Percentiles rank a stretch among this genome's conserved stretches.
phyloP scores from a whole-genome alignment of 2,329 filamentous ascomycete genomes.

The Sclerotinia trifoliorum region DNA sequence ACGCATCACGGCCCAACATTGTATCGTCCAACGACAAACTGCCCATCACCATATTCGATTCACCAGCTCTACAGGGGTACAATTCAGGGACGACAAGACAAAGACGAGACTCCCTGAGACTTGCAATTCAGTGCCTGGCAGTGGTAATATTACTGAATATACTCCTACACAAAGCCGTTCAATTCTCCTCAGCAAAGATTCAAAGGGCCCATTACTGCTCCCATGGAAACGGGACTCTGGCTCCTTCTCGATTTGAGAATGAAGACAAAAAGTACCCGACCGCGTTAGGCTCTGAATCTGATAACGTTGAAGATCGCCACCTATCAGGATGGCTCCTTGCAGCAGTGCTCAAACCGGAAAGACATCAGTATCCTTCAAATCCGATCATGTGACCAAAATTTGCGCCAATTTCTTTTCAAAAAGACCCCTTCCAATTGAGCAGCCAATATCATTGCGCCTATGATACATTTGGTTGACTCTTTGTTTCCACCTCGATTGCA shows the following conservation, averaged over 20 bases:
- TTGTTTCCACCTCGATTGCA: not conserved
- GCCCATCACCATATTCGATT: not conserved
- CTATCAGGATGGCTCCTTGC: not conserved
- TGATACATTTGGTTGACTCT: not conserved
- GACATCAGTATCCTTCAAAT: not conserved
- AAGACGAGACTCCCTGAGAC: not conserved
- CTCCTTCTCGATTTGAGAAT: not conserved
- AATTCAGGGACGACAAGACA: not conserved
- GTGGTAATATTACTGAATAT: conserved; percentile 6
- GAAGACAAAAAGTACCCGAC: not conserved
- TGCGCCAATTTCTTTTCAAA: not conserved
- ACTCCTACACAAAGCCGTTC: not conserved
- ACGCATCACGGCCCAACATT: not conserved
- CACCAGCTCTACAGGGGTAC: not conserved
- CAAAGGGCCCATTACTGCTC: no score
- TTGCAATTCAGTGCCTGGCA: not conserved
- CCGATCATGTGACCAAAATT: not conserved
- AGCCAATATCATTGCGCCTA: not conserved
- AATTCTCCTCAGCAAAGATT: not conserved
- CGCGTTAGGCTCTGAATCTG: not conserved
- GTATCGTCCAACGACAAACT: not conserved
- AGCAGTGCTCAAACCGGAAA: not conserved
- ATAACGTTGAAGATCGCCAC: not conserved
- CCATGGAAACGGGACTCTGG: not conserved
- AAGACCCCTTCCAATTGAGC: not conserved